A percentile compares a stretch with the other conserved stretches of the same genome.
phyloP scores from a whole-genome alignment of 192 early-diverging fungal species.

The Coemansia pectinata region DNA sequence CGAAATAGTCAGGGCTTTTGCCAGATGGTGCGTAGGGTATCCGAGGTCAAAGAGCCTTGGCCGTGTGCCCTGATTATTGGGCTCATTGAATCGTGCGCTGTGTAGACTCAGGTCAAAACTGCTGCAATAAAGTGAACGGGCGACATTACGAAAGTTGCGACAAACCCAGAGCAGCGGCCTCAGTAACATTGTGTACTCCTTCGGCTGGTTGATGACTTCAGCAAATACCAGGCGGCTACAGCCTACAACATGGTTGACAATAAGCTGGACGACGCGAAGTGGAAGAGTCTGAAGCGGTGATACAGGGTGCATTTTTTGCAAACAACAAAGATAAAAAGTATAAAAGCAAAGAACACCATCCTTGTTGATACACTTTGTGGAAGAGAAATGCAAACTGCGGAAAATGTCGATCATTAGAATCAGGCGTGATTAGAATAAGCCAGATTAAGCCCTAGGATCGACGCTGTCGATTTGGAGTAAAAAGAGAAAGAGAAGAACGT shows the following conservation, averaged over 20 bases:
- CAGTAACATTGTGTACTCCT: neutral
- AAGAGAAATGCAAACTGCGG: neutral
- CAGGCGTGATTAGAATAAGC: neutral
- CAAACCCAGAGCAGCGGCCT: neutral
- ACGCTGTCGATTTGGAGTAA: no score
- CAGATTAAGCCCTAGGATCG: neutral
- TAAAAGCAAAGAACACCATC: neutral
- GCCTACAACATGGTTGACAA: neutral
- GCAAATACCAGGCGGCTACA: neutral
- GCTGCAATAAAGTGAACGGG: neutral
- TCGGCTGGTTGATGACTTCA: neutral
- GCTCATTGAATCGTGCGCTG: neutral
- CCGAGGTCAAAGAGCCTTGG: neutral
- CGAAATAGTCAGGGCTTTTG: neutral
- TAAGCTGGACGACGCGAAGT: neutral
- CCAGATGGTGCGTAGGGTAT: neutral
- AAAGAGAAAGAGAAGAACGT: no score
- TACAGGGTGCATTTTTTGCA: neutral
- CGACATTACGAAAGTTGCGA: neutral
- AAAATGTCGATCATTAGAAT: neutral
- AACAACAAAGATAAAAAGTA: neutral
- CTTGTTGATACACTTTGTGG: neutral
- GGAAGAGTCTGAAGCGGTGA: neutral
- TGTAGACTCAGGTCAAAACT: neutral
- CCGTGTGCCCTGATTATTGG: neutral